Evolutionary conservation across 2,329 filamentous ascomycete genomes (phyloP).

Genomic region (Claviceps sp.): DNA sequence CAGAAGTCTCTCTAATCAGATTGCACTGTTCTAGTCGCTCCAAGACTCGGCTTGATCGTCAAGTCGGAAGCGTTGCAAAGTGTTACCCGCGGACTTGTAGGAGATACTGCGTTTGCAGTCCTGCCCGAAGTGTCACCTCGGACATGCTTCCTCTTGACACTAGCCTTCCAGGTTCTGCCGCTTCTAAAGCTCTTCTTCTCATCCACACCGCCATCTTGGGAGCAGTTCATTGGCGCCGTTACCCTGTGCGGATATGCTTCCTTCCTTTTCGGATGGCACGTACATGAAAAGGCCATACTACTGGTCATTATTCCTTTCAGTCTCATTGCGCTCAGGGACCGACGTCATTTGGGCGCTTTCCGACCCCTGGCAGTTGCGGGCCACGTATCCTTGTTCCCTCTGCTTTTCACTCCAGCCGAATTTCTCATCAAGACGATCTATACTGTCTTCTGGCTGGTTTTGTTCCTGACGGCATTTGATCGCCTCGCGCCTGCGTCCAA

Average conservation of each 20-base stretch:
- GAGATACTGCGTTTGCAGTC: conserved; percentile 87
- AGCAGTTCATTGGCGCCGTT: conserved; percentile 76
- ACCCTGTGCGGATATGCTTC: conserved; percentile 93
- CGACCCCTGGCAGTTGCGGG: conserved; percentile 83
- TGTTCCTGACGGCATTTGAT: conserved; percentile 80
- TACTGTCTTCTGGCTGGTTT: conserved; percentile 78
- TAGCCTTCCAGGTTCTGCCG: conserved; percentile 68
- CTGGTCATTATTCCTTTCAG: conserved; percentile 93
- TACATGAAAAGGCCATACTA: conserved; percentile 93
- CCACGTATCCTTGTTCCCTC: conserved; percentile 87
- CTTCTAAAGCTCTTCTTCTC: conserved; percentile 63
- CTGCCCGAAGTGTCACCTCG: conserved; percentile 74
- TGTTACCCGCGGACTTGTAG: conserved; percentile 83
- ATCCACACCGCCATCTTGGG: conserved; percentile 57
- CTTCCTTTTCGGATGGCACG: conserved; percentile 96
- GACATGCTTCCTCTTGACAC: conserved; percentile 68
- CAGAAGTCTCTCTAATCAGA: neutral
- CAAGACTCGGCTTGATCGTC: conserved; percentile 61
- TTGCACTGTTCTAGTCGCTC: conserved; percentile 49
- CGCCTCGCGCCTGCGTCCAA: conserved; percentile 71
- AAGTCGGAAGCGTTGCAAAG: conserved; percentile 67
- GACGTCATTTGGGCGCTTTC: conserved; percentile 84
- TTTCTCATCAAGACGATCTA: conserved; percentile 92
- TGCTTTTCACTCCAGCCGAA: conserved; percentile 83
- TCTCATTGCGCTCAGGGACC: conserved; percentile 77